Base-by-base conservation (phyloP, 768 basidiomycete genomes). In the Galerina marginata region DNA sequence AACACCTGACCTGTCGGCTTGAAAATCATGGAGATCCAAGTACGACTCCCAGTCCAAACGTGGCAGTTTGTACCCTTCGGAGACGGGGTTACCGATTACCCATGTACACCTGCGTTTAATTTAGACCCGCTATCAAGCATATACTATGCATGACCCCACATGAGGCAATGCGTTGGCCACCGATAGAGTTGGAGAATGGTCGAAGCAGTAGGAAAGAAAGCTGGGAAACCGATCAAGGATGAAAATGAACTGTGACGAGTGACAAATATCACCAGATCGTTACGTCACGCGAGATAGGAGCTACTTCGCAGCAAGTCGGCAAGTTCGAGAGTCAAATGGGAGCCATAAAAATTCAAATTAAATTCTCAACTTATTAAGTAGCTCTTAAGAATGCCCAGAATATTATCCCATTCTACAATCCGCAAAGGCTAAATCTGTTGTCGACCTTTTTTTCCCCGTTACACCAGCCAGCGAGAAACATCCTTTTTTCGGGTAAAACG, bases 261-360 rank as follows among this genome's bases (percentile, higher is more conserved):
- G 38, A 15, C 20, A 1, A 15, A 16, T 12, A 53, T 12, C 51
- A 53, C 51, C 25, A 26, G 39, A 11, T 11, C 51, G 51, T 53
- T 15, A 53, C 42, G 51, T 53, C 51, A 53, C 51, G 51, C 51
- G 39, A 53, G 38, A 52, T 52, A 39, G 36, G 49, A 20, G 51
- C 6, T 5, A 25, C 26, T 6, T 29, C 25, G 6, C 48, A 15
- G 48, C 16, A 33, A 11, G 12, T 33, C 29, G 29, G 7, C 5
- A 4, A 33, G 29, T 2, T 5, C 29, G 29, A 33, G 29, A 3
- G 29, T 33, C 29, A 33, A 7, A 33, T 33, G 4, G 1, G 29
- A 7, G 29, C 29, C 4, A 33, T 7, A 7, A 33, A 20, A 33
- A 33, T 33, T 33, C 29, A 4, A 33, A 33, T 33, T 33, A 33